These are phyloP conservation scores for Saturnispora silvae DNA, from an alignment of 805 yeast genomes.

Conservation along the genomic window DNA sequence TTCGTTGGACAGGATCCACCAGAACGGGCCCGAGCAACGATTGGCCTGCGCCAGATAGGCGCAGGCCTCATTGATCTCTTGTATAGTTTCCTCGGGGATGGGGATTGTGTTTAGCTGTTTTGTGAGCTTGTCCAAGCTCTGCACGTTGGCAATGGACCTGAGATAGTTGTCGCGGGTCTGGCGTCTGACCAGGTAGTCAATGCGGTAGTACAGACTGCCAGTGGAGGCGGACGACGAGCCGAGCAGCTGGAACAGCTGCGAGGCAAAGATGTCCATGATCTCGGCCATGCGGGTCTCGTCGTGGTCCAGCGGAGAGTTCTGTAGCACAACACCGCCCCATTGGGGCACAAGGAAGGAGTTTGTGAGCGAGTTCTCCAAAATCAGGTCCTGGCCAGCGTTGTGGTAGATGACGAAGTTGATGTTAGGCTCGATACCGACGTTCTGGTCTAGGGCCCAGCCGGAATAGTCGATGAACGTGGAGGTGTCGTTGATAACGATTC, in stretches of 20 bases:
- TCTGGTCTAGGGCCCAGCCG: slow-evolving; percentile 59
- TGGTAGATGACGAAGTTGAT: slow-evolving; percentile 62
- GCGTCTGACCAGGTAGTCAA: slow-evolving; percentile 56
- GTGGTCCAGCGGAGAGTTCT: slow-evolving; percentile 23
- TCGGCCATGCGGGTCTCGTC: slow-evolving; percentile 17
- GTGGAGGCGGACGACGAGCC: slow-evolving; percentile 43
- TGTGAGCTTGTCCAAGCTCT: slow-evolving; percentile 61
- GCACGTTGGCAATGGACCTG: slow-evolving; percentile 56
- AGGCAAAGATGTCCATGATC: slow-evolving; percentile 56
- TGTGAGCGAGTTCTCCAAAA: slow-evolving; percentile 34
- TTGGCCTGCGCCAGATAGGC: slow-evolving; percentile 26
- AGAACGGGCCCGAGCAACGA: slow-evolving; percentile 17
- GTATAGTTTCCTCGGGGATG: slow-evolving; percentile 62
- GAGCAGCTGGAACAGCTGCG: slow-evolving; percentile 62
- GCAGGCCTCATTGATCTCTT: slow-evolving; percentile 46
- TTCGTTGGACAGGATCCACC: slow-evolving; percentile 30
- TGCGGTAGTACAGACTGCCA: slow-evolving; percentile 47
- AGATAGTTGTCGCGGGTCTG: slow-evolving; percentile 48
- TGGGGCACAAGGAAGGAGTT: slow-evolving; percentile 73
- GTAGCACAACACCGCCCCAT: slow-evolving; percentile 72
- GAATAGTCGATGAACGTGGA: slow-evolving; percentile 76
- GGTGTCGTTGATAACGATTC: slow-evolving; percentile 38
- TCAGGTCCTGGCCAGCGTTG: slow-evolving; percentile 39
- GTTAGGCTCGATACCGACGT: slow-evolving; percentile 46
- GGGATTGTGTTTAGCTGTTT: slow-evolving; percentile 67